These are phyloP conservation scores for Pyrenochaeta sp. DNA, from an alignment of 2,329 filamentous ascomycete species.

Conservation along the genomic window DNA sequence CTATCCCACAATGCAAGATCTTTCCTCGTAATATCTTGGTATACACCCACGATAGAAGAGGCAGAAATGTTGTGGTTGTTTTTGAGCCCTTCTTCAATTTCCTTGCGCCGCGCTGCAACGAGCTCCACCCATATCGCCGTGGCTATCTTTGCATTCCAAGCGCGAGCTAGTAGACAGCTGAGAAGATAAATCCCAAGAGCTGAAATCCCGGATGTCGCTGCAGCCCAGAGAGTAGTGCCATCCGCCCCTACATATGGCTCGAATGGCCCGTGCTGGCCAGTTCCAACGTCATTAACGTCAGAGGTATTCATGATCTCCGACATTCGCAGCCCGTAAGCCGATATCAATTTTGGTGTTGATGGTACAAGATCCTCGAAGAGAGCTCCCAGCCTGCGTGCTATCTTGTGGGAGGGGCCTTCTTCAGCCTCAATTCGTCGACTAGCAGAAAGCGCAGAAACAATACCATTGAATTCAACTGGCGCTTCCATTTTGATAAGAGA, in stretches of 20 bases:
- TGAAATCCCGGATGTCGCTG: constrained; percentile 44
- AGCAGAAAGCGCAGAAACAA: constrained; percentile 44
- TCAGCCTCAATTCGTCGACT: constrained; percentile 50
- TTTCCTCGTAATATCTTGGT: constrained; percentile 5
- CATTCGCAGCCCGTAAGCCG: constrained; percentile 47
- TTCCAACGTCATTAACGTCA: no score
- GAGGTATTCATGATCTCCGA: constrained; percentile 19
- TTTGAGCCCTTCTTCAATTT: constrained; percentile 1
- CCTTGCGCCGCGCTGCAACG: constrained; percentile 23
- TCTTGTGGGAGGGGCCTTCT: constrained; percentile 46
- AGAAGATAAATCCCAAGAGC: constrained; percentile 47
- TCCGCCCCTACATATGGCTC: constrained; percentile 36
- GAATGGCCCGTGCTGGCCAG: constrained; percentile 18
- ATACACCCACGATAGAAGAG: constrained; percentile 33
- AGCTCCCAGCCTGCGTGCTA: constrained; percentile 51
- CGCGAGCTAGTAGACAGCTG: constrained; percentile 49
- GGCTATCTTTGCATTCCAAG: constrained; percentile 38
- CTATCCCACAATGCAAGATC: constrained; percentile 23
- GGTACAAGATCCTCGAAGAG: constrained; percentile 51
- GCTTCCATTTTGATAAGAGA: constrained; percentile 53
- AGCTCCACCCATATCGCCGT: constrained; percentile 49
- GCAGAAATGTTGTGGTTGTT: constrained; percentile 1
- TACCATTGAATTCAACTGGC: constrained; percentile 46
- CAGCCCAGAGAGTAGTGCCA: constrained; percentile 50
- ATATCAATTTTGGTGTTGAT: constrained; percentile 41